Evolutionary conservation across 2,329 filamentous ascomycete genomes (phyloP), one percentile per base, ranked within the genome.

Genomic region (Fusarium buxicola): DNA sequence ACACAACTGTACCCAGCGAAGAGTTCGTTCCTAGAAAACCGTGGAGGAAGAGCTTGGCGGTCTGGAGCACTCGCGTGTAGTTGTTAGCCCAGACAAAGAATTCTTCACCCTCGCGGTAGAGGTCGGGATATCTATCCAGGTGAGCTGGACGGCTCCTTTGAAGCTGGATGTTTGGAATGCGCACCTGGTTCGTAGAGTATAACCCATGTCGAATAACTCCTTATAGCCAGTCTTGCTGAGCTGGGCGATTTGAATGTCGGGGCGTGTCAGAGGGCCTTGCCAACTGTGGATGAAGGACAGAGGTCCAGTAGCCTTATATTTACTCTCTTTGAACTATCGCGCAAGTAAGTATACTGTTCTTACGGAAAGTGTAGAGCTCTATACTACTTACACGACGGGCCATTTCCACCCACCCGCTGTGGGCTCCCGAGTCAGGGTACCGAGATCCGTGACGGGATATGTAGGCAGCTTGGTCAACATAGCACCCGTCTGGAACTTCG

Each of bases 11-110:
- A 10, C 85, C 86, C 0, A 83, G 75, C 3, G 79, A 76, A 0
- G 81, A 81, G 38, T 84, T 82, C 18, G 81, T 79, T 0, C 87
- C 87, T 0, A 90, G 72, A 68, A 85, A 90, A 8, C 87, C 87
- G 28, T 82, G 81, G 2, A 86, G 78, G 61, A 90, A 90, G 40
- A 86, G 79, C 47, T 84, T 78, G 2, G 86, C 86, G 2, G 86
- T 87, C 70, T 89, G 84, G 10, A 89, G 76, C 1, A 88, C 86
- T 7, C 86, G 82, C 7, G 84, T 82, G 72, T 90, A 90, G 65
- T 87, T 84, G 70, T 90, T 91, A 15, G 86, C 82, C 85, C 86
- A 91, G 7, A 88, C 82, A 8, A 82, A 77, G 65, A 89, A 89
- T 8, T 77, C 69, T 6, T 81, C 76, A 7, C 81, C 80, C 46